phyloP scores from a whole-genome alignment of 1,284 basidiomycete genomes.

The Limonomyces culmigenus region DNA sequence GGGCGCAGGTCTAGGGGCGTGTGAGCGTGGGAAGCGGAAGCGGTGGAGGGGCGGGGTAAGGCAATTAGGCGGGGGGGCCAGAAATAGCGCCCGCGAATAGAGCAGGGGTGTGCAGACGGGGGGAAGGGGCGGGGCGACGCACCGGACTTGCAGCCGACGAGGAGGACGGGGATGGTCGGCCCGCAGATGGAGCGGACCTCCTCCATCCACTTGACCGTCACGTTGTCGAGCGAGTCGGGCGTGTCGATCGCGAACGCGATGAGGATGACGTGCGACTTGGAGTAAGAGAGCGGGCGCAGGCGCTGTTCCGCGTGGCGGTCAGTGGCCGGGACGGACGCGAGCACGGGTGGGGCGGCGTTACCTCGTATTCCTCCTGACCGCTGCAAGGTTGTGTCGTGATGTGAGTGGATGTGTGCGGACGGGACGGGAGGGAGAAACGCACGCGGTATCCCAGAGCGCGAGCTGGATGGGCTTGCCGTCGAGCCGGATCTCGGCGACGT shows the following conservation, averaged over 20 bases:
- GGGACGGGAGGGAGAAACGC: constrained; percentile 18
- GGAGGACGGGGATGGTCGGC: constrained; percentile 61
- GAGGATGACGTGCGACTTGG: constrained; percentile 95
- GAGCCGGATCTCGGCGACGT: constrained; percentile 92
- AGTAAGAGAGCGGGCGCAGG: constrained; percentile 89
- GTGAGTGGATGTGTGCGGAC: no score
- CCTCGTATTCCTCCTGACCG: constrained; percentile 90
- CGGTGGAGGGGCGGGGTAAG: not conserved
- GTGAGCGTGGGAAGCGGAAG: no score
- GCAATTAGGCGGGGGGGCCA: not conserved
- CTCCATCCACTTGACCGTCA: constrained; percentile 95
- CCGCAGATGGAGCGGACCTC: constrained; percentile 91
- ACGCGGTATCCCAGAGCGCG: constrained; percentile 97
- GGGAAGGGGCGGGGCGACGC: constrained; percentile 75
- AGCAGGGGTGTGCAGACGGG: constrained; percentile 25
- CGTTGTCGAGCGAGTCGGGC: constrained; percentile 93
- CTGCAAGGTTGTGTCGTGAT: constrained; percentile 28
- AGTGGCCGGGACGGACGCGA: constrained; percentile 3
- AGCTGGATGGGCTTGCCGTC: constrained; percentile 95
- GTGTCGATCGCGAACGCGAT: constrained; percentile 96
- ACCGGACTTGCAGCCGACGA: constrained; percentile 79
- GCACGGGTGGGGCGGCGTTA: constrained; percentile 23
- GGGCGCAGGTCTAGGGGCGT: constrained; percentile 8
- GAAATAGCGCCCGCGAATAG: constrained; percentile 5
- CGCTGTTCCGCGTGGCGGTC: constrained; percentile 28